phyloP scores from a whole-genome alignment of 257 asterid genomes.

The Lantana camara region DNA sequence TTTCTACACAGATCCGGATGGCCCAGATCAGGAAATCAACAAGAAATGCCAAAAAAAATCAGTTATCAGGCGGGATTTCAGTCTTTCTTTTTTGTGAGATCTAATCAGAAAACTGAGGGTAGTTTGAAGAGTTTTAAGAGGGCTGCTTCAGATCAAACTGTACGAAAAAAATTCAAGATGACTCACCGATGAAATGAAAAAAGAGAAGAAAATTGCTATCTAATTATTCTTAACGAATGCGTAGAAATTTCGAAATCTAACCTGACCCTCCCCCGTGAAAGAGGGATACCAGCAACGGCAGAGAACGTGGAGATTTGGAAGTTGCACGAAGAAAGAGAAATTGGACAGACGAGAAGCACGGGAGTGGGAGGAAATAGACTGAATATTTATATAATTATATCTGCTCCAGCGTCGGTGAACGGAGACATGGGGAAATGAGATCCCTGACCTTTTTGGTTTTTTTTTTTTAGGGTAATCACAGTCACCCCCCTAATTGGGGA shows the following conservation, averaged over 20 bases:
- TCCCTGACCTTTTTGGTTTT: neutral
- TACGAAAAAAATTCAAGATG: constrained; percentile 1
- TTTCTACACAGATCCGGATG: constrained; percentile 51
- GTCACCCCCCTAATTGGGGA: too few species aligned
- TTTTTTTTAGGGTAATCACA: too few species aligned
- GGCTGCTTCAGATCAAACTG: constrained; percentile 32
- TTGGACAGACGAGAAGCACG: neutral
- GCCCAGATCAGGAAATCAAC: constrained; percentile 52
- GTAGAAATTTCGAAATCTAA: constrained; percentile 18
- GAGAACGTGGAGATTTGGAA: constrained; percentile 20
- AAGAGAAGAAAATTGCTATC: neutral
- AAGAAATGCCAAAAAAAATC: constrained; percentile 28
- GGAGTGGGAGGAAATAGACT: neutral
- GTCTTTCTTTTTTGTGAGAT: constrained; percentile 28
- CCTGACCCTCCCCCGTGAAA: constrained; percentile 26
- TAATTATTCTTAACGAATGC: constrained; percentile 12
- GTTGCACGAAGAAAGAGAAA: constrained; percentile 8
- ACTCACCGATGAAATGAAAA: constrained; percentile 22
- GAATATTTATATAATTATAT: constrained; percentile 18
- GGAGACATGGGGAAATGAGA: constrained; percentile 10
- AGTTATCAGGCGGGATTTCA: constrained; percentile 13
- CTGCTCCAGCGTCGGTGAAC: constrained; percentile 25
- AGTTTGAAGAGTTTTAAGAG: constrained; percentile 11
- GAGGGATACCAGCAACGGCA: constrained; percentile 16
- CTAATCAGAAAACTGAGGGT: constrained; percentile 14